phyloP scores from a whole-genome alignment of 352 stramenopile species.

The Phytophthora ohioensis region DNA sequence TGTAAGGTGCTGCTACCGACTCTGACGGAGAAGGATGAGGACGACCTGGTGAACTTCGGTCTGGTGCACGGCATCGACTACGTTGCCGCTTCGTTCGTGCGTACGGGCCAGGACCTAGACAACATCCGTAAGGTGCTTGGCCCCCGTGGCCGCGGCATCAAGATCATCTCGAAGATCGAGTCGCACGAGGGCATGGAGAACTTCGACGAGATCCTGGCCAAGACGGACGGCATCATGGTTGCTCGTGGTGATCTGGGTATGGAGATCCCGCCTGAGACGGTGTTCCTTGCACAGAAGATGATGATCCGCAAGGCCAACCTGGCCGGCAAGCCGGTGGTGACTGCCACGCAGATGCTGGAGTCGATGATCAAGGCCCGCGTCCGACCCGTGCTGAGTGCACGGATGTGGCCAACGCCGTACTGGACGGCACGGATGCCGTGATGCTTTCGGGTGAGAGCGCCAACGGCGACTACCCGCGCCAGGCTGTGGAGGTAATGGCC shows the following conservation, averaged over 20 bases:
- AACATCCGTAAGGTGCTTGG: conserved; percentile 94
- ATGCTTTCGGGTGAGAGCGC: conserved; percentile 99
- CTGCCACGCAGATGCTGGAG: conserved; percentile 99
- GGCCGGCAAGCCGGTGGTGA: conserved; percentile 97
- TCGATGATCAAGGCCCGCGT: conserved; percentile 98
- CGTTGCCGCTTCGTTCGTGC: conserved; percentile 98
- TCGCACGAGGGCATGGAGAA: conserved; percentile 97
- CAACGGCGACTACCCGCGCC: conserved; percentile 95
- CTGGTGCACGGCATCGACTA: conserved; percentile 97
- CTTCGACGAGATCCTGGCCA: conserved; percentile 96
- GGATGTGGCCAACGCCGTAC: conserved; percentile 97
- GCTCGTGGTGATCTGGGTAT: conserved; percentile 98
- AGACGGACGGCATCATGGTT: conserved; percentile 99
- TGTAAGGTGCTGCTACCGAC: conserved; percentile 92
- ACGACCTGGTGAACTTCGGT: conserved; percentile 95
- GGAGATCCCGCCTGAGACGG: conserved; percentile 97
- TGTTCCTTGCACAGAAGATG: conserved; percentile 99
- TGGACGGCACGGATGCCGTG: conserved; percentile 58
- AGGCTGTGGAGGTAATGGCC: conserved; percentile 96
- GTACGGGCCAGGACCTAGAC: conserved; percentile 95
- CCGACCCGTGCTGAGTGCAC: conserved; percentile 98
- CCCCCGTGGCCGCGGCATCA: conserved; percentile 83
- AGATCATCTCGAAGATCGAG: conserved; percentile 99
- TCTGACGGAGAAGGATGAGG: conserved; percentile 93
- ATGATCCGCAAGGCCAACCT: conserved; percentile 98